Percentiles rank a stretch among this genome's conserved stretches.
Evolutionary conservation across 306 rosid genomes (phyloP).

Genomic region (Casuarina glauca): DNA sequence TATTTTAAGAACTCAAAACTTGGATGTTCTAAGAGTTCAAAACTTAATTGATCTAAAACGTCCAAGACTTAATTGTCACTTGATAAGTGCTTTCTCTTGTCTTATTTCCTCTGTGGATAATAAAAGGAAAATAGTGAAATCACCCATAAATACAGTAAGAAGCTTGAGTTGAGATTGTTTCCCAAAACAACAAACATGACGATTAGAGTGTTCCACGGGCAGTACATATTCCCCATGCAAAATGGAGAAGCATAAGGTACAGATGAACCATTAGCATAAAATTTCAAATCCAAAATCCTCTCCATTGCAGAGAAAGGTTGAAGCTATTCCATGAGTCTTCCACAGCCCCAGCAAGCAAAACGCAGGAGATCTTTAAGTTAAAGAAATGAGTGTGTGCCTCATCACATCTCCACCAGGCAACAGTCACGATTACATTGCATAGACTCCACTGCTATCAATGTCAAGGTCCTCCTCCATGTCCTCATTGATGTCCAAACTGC

Average conservation of each 20-base stretch:
- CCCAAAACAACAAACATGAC: neutral
- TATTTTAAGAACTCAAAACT: too few species aligned
- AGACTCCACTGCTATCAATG: slow-evolving; percentile 89
- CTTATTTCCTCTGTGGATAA: neutral
- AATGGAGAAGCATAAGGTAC: slow-evolving; percentile 1
- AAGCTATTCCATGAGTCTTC: slow-evolving; percentile 28
- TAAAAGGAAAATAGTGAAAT: neutral
- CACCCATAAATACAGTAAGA: neutral
- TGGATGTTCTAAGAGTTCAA: too few species aligned
- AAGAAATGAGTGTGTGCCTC: neutral
- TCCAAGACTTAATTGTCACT: too few species aligned
- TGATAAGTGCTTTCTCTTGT: neutral
- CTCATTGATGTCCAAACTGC: slow-evolving; percentile 81
- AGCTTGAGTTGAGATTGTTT: neutral
- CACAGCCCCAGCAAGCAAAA: slow-evolving; percentile 29
- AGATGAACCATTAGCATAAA: slow-evolving; percentile 15
- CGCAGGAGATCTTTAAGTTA: slow-evolving; percentile 12
- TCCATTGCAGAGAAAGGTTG: slow-evolving; percentile 1
- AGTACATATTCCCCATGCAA: neutral
- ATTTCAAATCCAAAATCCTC: slow-evolving; percentile 35
- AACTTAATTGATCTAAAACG: too few species aligned
- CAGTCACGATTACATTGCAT: slow-evolving; percentile 61
- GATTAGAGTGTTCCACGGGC: neutral
- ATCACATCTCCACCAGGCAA: neutral
- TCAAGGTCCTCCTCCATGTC: slow-evolving; percentile 94